Evolutionary conservation across 2,329 filamentous ascomycete genomes (phyloP), one percentile per base, ranked within the genome.

Genomic region (Nectriaceae sp.): DNA sequence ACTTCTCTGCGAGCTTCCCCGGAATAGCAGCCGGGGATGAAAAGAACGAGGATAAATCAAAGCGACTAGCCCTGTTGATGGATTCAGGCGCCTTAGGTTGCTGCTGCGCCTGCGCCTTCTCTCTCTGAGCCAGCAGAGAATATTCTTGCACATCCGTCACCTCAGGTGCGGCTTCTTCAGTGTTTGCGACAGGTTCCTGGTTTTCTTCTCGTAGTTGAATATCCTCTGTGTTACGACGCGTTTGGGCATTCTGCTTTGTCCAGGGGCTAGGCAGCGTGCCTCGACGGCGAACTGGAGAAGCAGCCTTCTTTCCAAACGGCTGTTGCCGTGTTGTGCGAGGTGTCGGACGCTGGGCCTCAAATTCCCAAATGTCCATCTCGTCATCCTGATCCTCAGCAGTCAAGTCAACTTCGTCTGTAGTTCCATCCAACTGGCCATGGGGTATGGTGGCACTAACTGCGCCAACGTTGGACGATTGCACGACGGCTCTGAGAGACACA

Each of bases 291-390:
- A 49, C 31, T 19, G 55, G 52, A 5, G 56, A 45, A n/a, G 54
- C 54, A 3, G 60, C 50, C 10, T 57, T 53, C 40, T 55, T 65
- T 19, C 60, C 63, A 33, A 69, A 68, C 2, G 65, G 58, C 36
- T 63, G 63, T 20, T 67, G 60, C n/a, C 56, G 57, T 26, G 55
- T 43, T 19, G 65, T 56, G 4, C 54, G 63, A 10, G 76, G 74
- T 1, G 71, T 71, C 5, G 71, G 67, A 11, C 80, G 74, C 44
- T 75, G 71, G 11, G 80, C 80, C 59, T 84, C 81, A 20, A 82
- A 59, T 24, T 78, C 80, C 80, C 80, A 84, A 11, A 84, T 72
- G 53, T 84, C 69, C 11, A 75, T 76, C 3, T 74, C 73, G n/a
- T 76, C 75, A 21, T 71, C 70, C 5, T 42, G 45, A 18, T 56